These are phyloP conservation scores for Micractinium conductrix DNA, from an alignment of 139 green algal genomes.

Conservation along the genomic window DNA sequence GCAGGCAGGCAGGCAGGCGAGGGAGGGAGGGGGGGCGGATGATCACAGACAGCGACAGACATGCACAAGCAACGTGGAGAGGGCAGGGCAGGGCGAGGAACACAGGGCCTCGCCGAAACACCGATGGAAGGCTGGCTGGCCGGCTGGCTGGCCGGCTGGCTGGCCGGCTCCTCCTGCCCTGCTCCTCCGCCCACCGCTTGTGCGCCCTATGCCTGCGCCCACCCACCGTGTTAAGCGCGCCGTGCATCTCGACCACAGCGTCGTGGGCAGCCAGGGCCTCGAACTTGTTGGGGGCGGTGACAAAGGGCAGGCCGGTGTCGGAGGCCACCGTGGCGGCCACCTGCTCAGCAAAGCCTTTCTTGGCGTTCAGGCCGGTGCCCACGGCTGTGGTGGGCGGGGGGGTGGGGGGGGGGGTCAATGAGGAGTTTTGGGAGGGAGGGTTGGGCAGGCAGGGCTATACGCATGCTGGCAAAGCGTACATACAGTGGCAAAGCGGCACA, in stretches of 20 bases:
- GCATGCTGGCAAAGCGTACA: neutral
- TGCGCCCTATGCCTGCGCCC: too few species aligned
- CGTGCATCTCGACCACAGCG: constrained; percentile 82
- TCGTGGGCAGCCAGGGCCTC: constrained; percentile 96
- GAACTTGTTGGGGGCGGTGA: constrained; percentile 98
- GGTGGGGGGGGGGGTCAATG: neutral
- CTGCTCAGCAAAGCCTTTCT: constrained; percentile 76
- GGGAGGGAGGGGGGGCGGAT: neutral
- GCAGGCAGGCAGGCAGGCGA: neutral
- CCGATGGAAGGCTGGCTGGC: too few species aligned
- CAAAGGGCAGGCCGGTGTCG: constrained; percentile 89
- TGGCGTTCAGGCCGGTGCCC: constrained; percentile 96
- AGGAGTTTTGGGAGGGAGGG: neutral
- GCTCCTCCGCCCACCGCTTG: too few species aligned
- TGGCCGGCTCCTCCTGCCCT: too few species aligned
- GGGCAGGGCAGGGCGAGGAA: neutral
- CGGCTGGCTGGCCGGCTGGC: too few species aligned
- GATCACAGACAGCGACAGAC: too few species aligned
- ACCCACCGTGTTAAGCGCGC: constrained; percentile 88
- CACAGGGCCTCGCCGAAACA: too few species aligned
- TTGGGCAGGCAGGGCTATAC: neutral
- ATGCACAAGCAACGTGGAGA: too few species aligned
- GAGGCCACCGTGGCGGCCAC: constrained; percentile 80
- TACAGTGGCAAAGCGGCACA: too few species aligned
- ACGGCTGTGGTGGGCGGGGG: constrained; percentile 66